phyloP scores from a whole-genome alignment of 257 asterid genomes.

The Nemophila menziesii region DNA sequence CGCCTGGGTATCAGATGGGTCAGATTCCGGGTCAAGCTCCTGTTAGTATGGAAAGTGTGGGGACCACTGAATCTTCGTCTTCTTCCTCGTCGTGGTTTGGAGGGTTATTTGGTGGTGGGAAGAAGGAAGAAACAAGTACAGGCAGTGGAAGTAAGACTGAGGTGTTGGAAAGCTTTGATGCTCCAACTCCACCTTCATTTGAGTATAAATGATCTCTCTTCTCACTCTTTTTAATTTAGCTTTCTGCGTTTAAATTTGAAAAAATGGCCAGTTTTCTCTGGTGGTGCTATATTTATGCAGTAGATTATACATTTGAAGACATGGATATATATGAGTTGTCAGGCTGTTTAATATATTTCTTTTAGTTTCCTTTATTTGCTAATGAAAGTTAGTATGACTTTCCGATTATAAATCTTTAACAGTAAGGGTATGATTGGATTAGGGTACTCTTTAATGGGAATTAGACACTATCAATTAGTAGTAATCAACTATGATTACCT shows the following conservation, averaged over 20 bases:
- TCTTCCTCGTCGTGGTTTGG: conserved; percentile 71
- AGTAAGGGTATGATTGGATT: too few relatives aligned
- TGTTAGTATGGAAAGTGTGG: conserved; percentile 32
- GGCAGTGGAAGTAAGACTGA: conserved; percentile 62
- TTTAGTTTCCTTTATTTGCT: too few relatives aligned
- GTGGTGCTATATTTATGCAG: too few relatives aligned
- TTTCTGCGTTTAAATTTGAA: not conserved
- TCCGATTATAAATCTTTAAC: too few relatives aligned
- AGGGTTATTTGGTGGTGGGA: conserved; percentile 54
- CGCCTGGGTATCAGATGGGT: conserved; percentile 50
- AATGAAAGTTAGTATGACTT: too few relatives aligned
- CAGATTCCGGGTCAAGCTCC: conserved; percentile 59
- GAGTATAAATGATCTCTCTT: conserved; percentile 51
- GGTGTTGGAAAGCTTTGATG: conserved; percentile 90
- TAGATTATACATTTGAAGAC: too few relatives aligned
- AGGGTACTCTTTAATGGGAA: too few relatives aligned
- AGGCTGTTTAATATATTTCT: too few relatives aligned
- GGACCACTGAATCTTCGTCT: conserved; percentile 17
- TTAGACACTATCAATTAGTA: too few relatives aligned
- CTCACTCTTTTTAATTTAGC: not conserved
- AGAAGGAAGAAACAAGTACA: conserved; percentile 31
- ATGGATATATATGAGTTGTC: too few relatives aligned
- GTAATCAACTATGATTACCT: too few relatives aligned
- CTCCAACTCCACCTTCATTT: conserved; percentile 81
- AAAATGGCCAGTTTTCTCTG: not conserved